These are phyloP conservation scores for Salix koriyanagi DNA, from an alignment of 345 rosid genomes.

Conservation along the genomic window DNA sequence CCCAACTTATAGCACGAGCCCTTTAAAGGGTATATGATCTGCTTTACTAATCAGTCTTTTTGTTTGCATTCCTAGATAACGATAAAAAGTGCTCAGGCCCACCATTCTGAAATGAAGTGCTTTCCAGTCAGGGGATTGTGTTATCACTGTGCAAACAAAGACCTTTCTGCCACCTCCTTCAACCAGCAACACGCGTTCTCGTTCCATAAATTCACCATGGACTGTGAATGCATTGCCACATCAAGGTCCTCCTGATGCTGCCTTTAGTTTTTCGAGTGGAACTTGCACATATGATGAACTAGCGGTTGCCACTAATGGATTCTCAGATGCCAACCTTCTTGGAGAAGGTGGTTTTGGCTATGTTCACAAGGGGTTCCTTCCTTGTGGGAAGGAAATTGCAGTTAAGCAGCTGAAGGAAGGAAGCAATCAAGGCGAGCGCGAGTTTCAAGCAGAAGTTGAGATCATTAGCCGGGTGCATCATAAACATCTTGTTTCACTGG, in stretches of 20 bases:
- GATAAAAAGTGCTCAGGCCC: background rate
- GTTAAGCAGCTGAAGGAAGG: constrained; percentile 23
- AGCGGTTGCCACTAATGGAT: constrained; percentile 15
- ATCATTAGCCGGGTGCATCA: constrained; percentile 20
- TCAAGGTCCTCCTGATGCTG: background rate
- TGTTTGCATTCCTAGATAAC: background rate
- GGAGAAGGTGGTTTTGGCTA: constrained; percentile 29
- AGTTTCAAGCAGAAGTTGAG: constrained; percentile 19
- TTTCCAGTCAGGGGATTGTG: constrained; percentile 4
- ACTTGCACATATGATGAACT: constrained; percentile 18
- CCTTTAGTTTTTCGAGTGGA: background rate
- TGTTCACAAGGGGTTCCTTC: constrained; percentile 24
- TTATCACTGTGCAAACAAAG: constrained; percentile 7
- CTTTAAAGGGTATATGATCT: background rate
- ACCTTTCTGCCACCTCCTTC: constrained; percentile 5
- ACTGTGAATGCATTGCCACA: background rate
- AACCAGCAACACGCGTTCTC: background rate
- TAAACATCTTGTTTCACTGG: constrained; percentile 25
- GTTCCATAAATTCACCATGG: background rate
- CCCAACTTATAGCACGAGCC: background rate
- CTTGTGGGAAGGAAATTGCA: constrained; percentile 17
- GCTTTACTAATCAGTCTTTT: background rate
- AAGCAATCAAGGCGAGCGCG: constrained; percentile 21
- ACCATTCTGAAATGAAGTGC: constrained; percentile 9
- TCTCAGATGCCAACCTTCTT: constrained; percentile 19